A percentile compares a stretch with the other conserved stretches of the same genome.
These are phyloP conservation scores for Xylaria arbuscula DNA, from an alignment of 2,329 filamentous ascomycete species.

Conservation along the genomic window DNA sequence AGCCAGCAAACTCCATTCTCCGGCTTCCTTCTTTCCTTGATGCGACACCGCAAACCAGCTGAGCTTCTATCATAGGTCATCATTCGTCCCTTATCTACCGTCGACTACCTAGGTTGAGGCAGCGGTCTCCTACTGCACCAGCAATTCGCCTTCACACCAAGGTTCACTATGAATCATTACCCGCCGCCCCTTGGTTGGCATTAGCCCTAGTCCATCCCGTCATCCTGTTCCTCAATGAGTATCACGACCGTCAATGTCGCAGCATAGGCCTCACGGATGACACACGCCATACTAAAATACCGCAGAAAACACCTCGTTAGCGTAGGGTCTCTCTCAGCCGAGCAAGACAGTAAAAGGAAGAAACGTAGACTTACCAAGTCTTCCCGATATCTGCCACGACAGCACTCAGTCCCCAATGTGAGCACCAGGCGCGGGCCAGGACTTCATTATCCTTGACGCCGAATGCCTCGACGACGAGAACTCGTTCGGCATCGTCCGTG, in stretches of 20 bases:
- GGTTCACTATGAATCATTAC: conserved; percentile 17
- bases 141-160: background rate
- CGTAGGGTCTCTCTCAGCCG: conserved; percentile 25
- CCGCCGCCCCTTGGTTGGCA: conserved; percentile 11
- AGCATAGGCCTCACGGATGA: conserved; percentile 79
- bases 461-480: conserved; percentile 78
- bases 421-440: conserved; percentile 79
- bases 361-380: conserved; percentile 68
- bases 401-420: conserved; percentile 78
- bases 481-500: conserved; percentile 69
- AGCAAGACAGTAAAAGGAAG: conserved; percentile 7
- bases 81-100: conserved; percentile 12
- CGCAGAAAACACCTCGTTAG: conserved; percentile 26
- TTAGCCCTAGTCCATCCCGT: conserved; percentile 49
- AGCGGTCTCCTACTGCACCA: background rate
- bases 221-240: conserved; percentile 65
- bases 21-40: conserved; percentile 8
- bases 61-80: background rate
- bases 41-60: conserved; percentile 3
- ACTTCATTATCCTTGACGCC: conserved; percentile 81
- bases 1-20: conserved; percentile 27
- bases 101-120: background rate
- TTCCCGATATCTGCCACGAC: conserved; percentile 74
- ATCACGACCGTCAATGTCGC: conserved; percentile 79
- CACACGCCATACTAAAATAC: conserved; percentile 71